phyloP scores from a whole-genome alignment of 257 asterid genomes.

The Solanum ossicruentum region DNA sequence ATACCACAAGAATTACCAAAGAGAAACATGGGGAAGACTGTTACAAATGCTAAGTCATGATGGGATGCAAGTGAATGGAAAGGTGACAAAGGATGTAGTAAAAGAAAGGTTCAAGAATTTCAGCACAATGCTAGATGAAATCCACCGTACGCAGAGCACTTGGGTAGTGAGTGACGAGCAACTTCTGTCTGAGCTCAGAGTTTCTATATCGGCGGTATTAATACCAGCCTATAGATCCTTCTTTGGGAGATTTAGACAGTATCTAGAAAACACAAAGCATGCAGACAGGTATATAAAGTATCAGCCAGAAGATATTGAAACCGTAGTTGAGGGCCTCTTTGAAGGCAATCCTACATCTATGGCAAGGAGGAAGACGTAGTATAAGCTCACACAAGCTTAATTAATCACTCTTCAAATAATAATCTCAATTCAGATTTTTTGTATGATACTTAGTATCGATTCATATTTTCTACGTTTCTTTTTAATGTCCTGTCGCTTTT shows the following conservation, averaged over 20 bases:
- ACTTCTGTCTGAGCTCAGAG: slow-evolving; percentile 83
- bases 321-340: slow-evolving; percentile 56
- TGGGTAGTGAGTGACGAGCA: slow-evolving; percentile 90
- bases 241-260: slow-evolving; percentile 60
- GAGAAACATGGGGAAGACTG: slow-evolving; percentile 75
- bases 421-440: background rate
- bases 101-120: slow-evolving; percentile 73
- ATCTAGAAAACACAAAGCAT: slow-evolving; percentile 42
- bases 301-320: slow-evolving; percentile 82
- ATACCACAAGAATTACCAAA: slow-evolving; percentile 68
- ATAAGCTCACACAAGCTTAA: background rate
- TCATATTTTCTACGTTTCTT: background rate
- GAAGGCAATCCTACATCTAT: slow-evolving; percentile 56
- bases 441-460: background rate
- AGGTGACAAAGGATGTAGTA: slow-evolving; percentile 36
- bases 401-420: background rate
- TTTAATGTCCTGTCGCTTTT: background rate
- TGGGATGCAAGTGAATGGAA: slow-evolving; percentile 37
- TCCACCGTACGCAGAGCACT: slow-evolving; percentile 44
- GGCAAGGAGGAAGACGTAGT: slow-evolving; percentile 44
- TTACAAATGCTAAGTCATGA: slow-evolving; percentile 50
- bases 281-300: slow-evolving; percentile 63
- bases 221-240: slow-evolving; percentile 84
- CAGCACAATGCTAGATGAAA: slow-evolving; percentile 50
- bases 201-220: slow-evolving; percentile 56